phyloP scores from a whole-genome alignment of 257 asterid genomes.

The Petunia secreta region DNA sequence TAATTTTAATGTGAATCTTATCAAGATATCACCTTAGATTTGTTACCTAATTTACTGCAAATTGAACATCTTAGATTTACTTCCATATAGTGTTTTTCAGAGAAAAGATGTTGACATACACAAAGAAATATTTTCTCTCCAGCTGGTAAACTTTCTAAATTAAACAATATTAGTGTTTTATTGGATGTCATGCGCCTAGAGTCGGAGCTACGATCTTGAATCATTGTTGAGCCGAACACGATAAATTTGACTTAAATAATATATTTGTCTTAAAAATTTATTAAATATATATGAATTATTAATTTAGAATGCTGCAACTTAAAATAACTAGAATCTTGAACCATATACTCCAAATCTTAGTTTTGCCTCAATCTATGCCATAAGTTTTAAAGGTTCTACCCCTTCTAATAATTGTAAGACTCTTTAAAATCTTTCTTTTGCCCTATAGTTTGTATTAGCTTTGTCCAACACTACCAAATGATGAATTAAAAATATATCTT shows the following conservation, averaged over 20 bases:
- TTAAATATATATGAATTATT: too few species aligned
- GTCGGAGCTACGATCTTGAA: too few species aligned
- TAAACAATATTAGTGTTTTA: background rate
- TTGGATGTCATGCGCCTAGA: background rate
- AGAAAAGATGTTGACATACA: background rate
- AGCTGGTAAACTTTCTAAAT: background rate
- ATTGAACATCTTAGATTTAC: background rate
- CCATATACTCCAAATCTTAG: too few species aligned
- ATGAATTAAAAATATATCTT: background rate
- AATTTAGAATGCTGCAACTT: too few species aligned
- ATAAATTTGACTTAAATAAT: too few species aligned
- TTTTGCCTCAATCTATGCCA: too few species aligned
- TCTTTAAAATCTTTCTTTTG: background rate
- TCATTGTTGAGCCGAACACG: too few species aligned
- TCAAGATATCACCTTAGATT: background rate
- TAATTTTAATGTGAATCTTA: too few species aligned
- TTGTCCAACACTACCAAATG: background rate
- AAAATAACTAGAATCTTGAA: too few species aligned
- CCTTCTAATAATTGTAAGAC: background rate
- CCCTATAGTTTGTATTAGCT: background rate
- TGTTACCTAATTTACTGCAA: background rate
- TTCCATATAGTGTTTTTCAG: background rate
- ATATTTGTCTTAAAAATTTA: too few species aligned
- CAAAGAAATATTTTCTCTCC: background rate
- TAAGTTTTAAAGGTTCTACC: too few species aligned